Base-by-base conservation (phyloP, 164 flowering plant species). In the Paratinospora sagittata region DNA sequence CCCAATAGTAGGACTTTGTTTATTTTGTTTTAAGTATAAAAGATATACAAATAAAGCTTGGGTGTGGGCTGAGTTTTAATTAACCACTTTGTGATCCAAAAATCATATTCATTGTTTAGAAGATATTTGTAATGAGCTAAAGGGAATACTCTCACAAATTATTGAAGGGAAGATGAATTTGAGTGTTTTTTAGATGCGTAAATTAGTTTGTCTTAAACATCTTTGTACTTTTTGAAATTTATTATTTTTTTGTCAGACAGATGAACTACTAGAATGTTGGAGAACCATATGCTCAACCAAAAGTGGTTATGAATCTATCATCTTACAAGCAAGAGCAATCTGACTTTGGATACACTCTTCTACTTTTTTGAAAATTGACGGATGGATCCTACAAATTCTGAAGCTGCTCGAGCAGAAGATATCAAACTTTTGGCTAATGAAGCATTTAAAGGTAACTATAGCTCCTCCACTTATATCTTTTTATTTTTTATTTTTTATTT, bases 371-470 rank as follows among this genome's bases (percentile, higher is more conserved):
- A 19, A 30, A 67, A 1, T 72, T 83, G 81, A 82, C 81, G 77
- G 73, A 88, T 88, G 92, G 92, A 82, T 61, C 68, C 77, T 67
- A 81, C 72, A 70, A 81, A 81, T 64, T 81, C 88, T n/a, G 78
- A 81, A 72, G 61, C 73, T 43, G 81, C 91, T 37, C 81, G 69
- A 67, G 95, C 98, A 60, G 98, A 95, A 81, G 92, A 88, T 80
- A 43, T 88, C 71, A 95, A 92, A 82, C 45, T 76, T 63, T 79
- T 70, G 36, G 99, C 98, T 6, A 95, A 95, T 82, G 98, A 92
- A 72, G 96, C 98, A 65, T 95, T 91, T 75, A 95, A 92, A 82
- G 96, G 99, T 92, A 67, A 49, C 26, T 43, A 27, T 68, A 36
- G 12, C n/a, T 63, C 24, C 12, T 68, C n/a, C 23, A 23, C 36